Evolutionary conservation across 768 basidiomycete genomes (phyloP), one percentile per base, ranked within the genome.

Genomic region (Cystobasidium onofrii): DNA sequence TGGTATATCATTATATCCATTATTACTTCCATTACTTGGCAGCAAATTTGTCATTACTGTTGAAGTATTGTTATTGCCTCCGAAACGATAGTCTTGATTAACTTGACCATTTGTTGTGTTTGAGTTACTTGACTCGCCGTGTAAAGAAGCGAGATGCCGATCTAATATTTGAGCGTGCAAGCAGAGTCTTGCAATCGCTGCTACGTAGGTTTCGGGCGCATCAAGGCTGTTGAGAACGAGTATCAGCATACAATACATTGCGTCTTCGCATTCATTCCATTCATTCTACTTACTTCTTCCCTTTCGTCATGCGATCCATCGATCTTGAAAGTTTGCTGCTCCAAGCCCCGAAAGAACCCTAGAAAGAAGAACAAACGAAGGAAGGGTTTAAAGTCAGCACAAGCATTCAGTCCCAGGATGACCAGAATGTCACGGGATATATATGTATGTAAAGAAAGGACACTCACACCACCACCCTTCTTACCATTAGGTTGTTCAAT

Each of bases 191-290:
- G 86, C 85, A 63, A 95, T 84, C 50, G 87, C 89, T 75, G 88
- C 84, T 65, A 92, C 89, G 79, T 95, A 94, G 1, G 86, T 85
- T 0, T 89, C 87, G 10, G 92, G 92, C 20, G 92, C 93, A 81
- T 95, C 92, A 63, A 93, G 85, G 80, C 91, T 94, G 78, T 13
- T 70, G 64, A 52, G 18, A 39, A 46, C 33, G 18, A 13, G 34
- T 4, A 73, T 0, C 0, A 44, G 13, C 12, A 0, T 33, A n/a
- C n/a, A n/a, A n/a, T n/a, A n/a, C n/a, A n/a, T n/a, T n/a, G n/a
- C n/a, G n/a, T n/a, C n/a, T n/a, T n/a, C n/a, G n/a, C n/a, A n/a
- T n/a, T n/a, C n/a, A n/a, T n/a, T n/a, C n/a, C n/a, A n/a, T n/a
- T n/a, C n/a, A n/a, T n/a, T n/a, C n/a, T n/a, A 39, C 76, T 34